Conservation (phyloP, 306 rosid genomes). For the Vicia villosa region DNA sequence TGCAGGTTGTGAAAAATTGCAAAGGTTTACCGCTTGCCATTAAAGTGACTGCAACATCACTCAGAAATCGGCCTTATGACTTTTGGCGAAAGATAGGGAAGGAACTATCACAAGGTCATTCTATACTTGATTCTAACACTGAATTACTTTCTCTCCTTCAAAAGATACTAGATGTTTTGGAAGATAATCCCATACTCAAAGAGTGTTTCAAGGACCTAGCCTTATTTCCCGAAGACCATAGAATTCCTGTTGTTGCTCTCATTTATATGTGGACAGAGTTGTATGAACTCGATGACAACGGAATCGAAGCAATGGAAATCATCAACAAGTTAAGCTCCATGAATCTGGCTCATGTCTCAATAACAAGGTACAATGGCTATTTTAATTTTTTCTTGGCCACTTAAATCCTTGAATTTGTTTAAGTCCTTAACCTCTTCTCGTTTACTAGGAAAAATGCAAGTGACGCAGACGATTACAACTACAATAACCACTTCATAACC, state of each 20-base stretch:
- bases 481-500: constrained; percentile 50
- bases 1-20: constrained; percentile 57
- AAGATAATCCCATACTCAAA: constrained; percentile 38
- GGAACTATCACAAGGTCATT: constrained; percentile 45
- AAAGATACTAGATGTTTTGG: constrained; percentile 51
- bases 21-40: constrained; percentile 61
- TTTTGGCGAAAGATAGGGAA: constrained; percentile 45
- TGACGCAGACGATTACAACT: constrained; percentile 43
- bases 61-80: constrained; percentile 35
- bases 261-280: constrained; percentile 61
- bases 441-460: constrained; percentile 51
- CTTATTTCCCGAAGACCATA: constrained; percentile 66
- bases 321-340: constrained; percentile 38
- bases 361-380: constrained; percentile 52
- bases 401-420: background rate
- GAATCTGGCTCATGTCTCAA: constrained; percentile 48
- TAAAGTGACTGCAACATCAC: constrained; percentile 51
- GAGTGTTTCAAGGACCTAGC: constrained; percentile 79
- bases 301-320: constrained; percentile 40
- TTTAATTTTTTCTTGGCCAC: background rate
- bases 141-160: constrained; percentile 47
- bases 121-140: constrained; percentile 44
- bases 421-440: constrained; percentile 13
- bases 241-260: constrained; percentile 51
- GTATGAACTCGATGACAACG: constrained; percentile 45